A percentile compares a stretch with the other conserved stretches of the same genome.
phyloP scores from a whole-genome alignment of 768 basidiomycete genomes.

The Termitomyces sp. region DNA sequence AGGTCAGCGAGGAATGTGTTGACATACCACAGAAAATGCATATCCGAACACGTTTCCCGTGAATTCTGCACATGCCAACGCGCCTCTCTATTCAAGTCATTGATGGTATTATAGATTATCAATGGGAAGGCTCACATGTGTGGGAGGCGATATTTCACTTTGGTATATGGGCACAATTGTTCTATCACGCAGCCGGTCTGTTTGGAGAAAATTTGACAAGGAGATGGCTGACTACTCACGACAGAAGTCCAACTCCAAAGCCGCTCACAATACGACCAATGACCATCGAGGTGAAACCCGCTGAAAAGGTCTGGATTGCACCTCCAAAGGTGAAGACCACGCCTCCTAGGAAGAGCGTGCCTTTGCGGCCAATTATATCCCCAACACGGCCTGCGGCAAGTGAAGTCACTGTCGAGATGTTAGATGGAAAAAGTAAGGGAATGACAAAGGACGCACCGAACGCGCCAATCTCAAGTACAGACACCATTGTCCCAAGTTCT shows the following conservation, averaged over 20 bases:
- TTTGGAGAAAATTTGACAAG: neutral
- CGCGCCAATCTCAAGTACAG: conserved; percentile 86
- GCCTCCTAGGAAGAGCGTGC: conserved; percentile 82
- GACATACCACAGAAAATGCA: conserved; percentile 73
- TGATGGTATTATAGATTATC: neutral
- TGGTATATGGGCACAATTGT: conserved; percentile 89
- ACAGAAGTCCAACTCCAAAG: conserved; percentile 86
- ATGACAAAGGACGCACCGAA: conserved; percentile 47
- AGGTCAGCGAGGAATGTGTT: neutral
- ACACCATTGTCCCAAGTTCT: conserved; percentile 82
- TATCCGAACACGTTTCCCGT: conserved; percentile 88
- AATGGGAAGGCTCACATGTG: conserved; percentile 47
- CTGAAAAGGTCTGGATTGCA: conserved; percentile 78
- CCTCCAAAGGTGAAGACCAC: conserved; percentile 85
- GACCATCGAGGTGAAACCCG: conserved; percentile 78
- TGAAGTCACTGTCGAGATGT: conserved; percentile 66
- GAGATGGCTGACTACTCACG: conserved; percentile 46
- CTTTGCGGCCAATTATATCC: conserved; percentile 80
- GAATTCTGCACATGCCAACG: conserved; percentile 88
- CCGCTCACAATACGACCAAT: conserved; percentile 81
- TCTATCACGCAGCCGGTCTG: conserved; percentile 28
- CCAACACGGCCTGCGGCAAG: conserved; percentile 86
- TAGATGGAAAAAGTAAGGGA: neutral
- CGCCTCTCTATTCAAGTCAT: conserved; percentile 57
- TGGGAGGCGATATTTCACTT: conserved; percentile 87